Percentiles rank a stretch among this genome's conserved stretches.
Evolutionary conservation across 2,329 filamentous ascomycete genomes (phyloP).

Genomic region (Phaeosphaeriaceae sp.): DNA sequence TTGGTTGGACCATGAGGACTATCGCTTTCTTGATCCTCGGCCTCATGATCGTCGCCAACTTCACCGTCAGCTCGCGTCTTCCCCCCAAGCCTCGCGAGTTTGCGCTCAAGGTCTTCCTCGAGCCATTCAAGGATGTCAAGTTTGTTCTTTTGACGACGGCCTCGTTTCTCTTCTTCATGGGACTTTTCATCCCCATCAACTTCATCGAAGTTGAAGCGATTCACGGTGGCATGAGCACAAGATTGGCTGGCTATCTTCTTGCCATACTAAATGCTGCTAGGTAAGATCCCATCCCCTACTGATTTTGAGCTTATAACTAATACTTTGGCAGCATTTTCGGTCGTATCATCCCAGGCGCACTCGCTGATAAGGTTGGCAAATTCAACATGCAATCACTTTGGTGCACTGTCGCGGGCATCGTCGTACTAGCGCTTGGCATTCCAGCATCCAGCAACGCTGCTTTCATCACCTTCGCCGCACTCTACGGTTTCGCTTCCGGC

Average conservation of each 20-base stretch:
- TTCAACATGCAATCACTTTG: conserved; percentile 56
- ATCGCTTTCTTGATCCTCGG: conserved; percentile 67
- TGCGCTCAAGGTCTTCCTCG: conserved; percentile 31
- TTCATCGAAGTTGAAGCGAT: conserved; percentile 58
- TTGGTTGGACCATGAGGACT: conserved; percentile 65
- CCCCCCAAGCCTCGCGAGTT: conserved; percentile 49
- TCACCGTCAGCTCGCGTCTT: conserved; percentile 61
- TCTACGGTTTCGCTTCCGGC: conserved; percentile 62
- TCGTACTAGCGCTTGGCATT: conserved; percentile 56
- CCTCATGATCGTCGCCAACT: conserved; percentile 60
- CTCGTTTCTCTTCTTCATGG: conserved; percentile 66
- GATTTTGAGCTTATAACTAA: conserved; percentile 44
- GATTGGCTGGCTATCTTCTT: conserved; percentile 61
- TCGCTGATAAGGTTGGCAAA: conserved; percentile 62
- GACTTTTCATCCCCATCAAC: conserved; percentile 64
- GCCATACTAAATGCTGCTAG: conserved; percentile 58
- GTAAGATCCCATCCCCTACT: conserved; percentile 50
- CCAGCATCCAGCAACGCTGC: conserved; percentile 55
- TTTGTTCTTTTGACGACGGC: conserved; percentile 54
- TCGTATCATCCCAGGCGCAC: conserved; percentile 61
- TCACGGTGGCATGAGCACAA: conserved; percentile 54
- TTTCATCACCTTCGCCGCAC: conserved; percentile 53
- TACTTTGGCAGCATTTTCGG: conserved; percentile 57
- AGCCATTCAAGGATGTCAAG: conserved; percentile 49
- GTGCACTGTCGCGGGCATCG: conserved; percentile 48